Base-by-base conservation (phyloP, 2,329 filamentous ascomycete genomes). In the Drechslerella dactyloides region DNA sequence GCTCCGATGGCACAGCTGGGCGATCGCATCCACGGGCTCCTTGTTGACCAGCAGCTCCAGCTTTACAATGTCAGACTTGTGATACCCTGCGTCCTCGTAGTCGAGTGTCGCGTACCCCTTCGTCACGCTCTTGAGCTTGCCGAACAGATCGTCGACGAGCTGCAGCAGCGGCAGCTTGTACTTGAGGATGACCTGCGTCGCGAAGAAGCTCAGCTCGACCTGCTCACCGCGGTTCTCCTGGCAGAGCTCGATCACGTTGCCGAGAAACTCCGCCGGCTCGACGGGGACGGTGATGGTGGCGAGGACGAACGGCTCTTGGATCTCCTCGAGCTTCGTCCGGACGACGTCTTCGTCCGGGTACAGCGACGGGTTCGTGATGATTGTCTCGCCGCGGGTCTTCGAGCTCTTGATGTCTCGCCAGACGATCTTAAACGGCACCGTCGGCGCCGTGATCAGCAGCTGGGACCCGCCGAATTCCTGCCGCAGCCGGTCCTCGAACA, bases 41-140 rank as follows among this genome's bases (percentile, higher is more conserved):
- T 94, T 96, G 80, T 99, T 99, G 74, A 99, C 93, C 6, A 97
- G 85, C 1, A 99, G 83, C 79, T 97, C 92, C 37, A 99, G 84
- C 80, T 97, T 97, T 73, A 91, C 87, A 44, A 99, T 87, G 73
- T 87, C 87, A 77, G 89, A 91, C 70, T 85, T 82, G 21, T 89
- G 87, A 86, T 92, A 99, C 0, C 90, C 93, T 0, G 92, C 89
- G 76, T 99, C 94, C 81, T 99, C 94, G 79, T 99, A 99, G 79
- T 99, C 94, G 3, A 99, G 85, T 37, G 90, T 94, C 0, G 94
- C 94, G 77, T 99, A 99, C 10, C 94, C 94, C 79, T 96, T 97
- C 60, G 93, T 97, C 0, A 87, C 85, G 40, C 92, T 91, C 80
- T 99, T 99, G 59, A 99, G 84, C 80, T 96, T 97, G 58, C 94